Conservation (phyloP, 345 rosid species). For the Sisymbrium altissimum region DNA sequence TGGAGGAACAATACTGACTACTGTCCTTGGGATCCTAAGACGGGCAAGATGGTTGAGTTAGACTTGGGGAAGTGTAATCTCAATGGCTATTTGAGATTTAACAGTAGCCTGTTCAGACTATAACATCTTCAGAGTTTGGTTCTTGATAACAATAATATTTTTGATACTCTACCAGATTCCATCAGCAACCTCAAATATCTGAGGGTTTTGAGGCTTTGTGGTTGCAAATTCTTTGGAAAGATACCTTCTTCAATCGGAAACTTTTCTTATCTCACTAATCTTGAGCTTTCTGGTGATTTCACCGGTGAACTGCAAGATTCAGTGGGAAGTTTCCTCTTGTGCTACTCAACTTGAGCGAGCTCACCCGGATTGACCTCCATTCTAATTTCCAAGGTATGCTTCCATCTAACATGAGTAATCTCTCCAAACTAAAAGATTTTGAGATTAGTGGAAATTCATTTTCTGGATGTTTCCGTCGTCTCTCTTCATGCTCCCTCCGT, state of each 20-base stretch:
- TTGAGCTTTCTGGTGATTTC: conserved; percentile 35
- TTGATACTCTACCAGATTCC: neutral
- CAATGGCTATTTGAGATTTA: neutral
- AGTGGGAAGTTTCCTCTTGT: neutral
- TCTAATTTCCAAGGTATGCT: conserved; percentile 7
- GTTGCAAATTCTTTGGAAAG: neutral
- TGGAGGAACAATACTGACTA: neutral
- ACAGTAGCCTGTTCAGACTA: neutral
- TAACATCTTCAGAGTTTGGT: neutral
- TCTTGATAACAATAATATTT: neutral
- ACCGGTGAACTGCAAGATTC: conserved; percentile 24
- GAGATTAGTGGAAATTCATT: neutral
- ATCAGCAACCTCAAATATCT: neutral
- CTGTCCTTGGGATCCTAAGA: neutral
- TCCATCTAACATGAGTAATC: conserved; percentile 16
- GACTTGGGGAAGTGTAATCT: neutral
- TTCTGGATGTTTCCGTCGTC: neutral
- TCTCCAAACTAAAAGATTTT: neutral
- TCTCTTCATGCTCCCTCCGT: conserved; percentile 16
- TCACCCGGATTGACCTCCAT: neutral
- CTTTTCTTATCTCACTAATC: conserved; percentile 20
- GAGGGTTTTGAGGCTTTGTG: fast-evolving
- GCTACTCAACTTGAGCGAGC: conserved; percentile 8
- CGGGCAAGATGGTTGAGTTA: conserved; percentile 3
- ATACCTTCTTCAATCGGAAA: conserved; percentile 13